Evolutionary conservation across 2,329 filamentous ascomycete species (phyloP).

Genomic region (Neurospora sp.): DNA sequence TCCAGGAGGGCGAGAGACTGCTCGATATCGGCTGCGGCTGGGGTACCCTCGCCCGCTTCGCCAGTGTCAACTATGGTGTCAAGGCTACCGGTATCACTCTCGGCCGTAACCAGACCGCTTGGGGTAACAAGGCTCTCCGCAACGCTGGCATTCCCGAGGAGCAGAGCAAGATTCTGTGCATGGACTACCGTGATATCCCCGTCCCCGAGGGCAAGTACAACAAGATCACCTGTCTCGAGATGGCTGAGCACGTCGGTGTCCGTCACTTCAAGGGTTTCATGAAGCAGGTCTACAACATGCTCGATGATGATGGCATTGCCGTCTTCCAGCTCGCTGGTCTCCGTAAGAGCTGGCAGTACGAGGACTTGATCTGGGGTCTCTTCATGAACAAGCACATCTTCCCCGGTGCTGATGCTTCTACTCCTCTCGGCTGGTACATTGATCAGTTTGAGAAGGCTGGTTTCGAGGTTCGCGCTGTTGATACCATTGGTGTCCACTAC

Average conservation of each 20-base stretch:
- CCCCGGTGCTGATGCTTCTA: slow-evolving; percentile 91
- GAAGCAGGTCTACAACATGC: slow-evolving; percentile 84
- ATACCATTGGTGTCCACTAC: slow-evolving; percentile 95
- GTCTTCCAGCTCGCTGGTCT: slow-evolving; percentile 94
- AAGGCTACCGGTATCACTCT: slow-evolving; percentile 82
- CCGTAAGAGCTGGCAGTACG: slow-evolving; percentile 92
- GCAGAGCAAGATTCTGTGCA: slow-evolving; percentile 87
- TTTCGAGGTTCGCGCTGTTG: slow-evolving; percentile 83
- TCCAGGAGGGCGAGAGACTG: slow-evolving; percentile 71
- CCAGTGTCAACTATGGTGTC: slow-evolving; percentile 82
- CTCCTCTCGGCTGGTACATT: slow-evolving; percentile 80
- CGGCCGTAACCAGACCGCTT: slow-evolving; percentile 90
- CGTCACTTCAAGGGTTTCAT: slow-evolving; percentile 76
- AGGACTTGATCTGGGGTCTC: slow-evolving; percentile 94
- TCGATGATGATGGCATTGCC: slow-evolving; percentile 91
- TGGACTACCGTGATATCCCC: slow-evolving; percentile 94
- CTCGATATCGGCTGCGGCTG: slow-evolving; percentile 97
- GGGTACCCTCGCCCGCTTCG: slow-evolving; percentile 92
- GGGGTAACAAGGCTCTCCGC: slow-evolving; percentile 86
- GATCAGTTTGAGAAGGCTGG: slow-evolving; percentile 77
- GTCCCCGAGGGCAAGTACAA: slow-evolving; percentile 70
- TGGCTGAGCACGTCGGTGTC: slow-evolving; percentile 97
- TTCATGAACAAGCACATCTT: slow-evolving; percentile 99
- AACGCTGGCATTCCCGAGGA: slow-evolving; percentile 72
- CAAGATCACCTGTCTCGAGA: slow-evolving; percentile 96